Percentiles rank a stretch among this genome's conserved stretches.
These are phyloP conservation scores for Venustampulla echinocandica DNA, from an alignment of 495 filamentous ascomycete species.

Conservation along the genomic window DNA sequence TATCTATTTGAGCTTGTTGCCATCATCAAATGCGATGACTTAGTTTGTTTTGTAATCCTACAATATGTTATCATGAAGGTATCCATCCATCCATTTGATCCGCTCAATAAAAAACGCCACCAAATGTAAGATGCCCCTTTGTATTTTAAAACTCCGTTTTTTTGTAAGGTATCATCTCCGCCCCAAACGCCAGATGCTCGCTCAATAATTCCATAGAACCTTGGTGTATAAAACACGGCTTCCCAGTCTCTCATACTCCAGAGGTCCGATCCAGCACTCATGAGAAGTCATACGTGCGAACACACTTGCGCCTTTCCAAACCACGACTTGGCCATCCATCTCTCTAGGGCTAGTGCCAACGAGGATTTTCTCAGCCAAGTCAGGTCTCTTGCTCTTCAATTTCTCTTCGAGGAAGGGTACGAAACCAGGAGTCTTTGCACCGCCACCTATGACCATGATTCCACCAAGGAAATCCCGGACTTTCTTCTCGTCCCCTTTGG, in stretches of 20 bases:
- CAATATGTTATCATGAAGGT: too few relatives aligned
- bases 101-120: too few relatives aligned
- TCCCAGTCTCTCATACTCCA: slow-evolving; percentile 85
- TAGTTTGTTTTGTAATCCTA: too few relatives aligned
- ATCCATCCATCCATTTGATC: too few relatives aligned
- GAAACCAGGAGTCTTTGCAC: slow-evolving; percentile 69
- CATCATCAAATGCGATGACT: too few relatives aligned
- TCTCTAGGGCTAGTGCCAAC: slow-evolving; percentile 84
- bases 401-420: slow-evolving; percentile 71
- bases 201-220: slow-evolving; percentile 64
- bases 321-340: slow-evolving; percentile 87
- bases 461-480: slow-evolving; percentile 83
- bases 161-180: too few relatives aligned
- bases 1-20: too few relatives aligned
- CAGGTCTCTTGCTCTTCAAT: slow-evolving; percentile 59
- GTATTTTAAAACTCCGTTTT: too few relatives aligned
- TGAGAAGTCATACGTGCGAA: slow-evolving; percentile 91
- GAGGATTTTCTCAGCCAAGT: slow-evolving; percentile 71
- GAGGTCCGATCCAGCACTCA: slow-evolving; percentile 84
- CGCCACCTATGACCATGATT: slow-evolving; percentile 94
- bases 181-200: too few relatives aligned
- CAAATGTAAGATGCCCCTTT: too few relatives aligned
- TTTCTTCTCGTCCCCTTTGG: slow-evolving; percentile 83
- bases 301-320: slow-evolving; percentile 95
- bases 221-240: slow-evolving; percentile 74